Percentiles rank a stretch among this genome's conserved stretches.
phyloP scores from a whole-genome alignment of 208 protist genomes.

The Vickermania spadyakhi region DNA sequence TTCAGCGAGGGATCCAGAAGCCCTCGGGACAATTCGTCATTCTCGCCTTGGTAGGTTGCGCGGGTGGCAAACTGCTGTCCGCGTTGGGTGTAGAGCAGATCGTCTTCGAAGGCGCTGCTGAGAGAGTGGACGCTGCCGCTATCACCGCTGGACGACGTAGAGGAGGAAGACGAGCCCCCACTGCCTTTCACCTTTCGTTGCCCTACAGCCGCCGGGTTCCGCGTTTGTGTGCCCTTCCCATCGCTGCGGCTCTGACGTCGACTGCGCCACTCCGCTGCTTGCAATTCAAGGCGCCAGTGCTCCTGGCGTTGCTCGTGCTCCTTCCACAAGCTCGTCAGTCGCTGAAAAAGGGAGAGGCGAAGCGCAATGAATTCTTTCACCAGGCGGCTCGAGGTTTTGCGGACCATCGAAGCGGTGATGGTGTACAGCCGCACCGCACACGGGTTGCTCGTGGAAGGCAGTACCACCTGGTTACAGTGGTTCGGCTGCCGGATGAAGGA shows the following conservation, averaged over 20 bases:
- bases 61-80: too few relatives aligned
- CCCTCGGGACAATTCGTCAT: too few relatives aligned
- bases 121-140: too few relatives aligned
- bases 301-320: not conserved
- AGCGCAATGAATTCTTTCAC: not conserved
- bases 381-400: not conserved
- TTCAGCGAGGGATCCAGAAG: too few relatives aligned
- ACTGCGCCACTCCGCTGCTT: too few relatives aligned
- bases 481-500: not conserved
- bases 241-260: not conserved
- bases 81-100: too few relatives aligned
- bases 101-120: too few relatives aligned
- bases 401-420: not conserved
- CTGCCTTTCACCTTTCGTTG: too few relatives aligned
- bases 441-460: not conserved
- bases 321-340: not conserved
- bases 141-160: too few relatives aligned
- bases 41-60: too few relatives aligned
- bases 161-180: too few relatives aligned
- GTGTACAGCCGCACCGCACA: not conserved
- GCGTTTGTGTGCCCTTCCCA: not conserved
- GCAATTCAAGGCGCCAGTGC: not conserved
- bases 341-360: not conserved
- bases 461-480: not conserved
- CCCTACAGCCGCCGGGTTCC: not conserved